Evolutionary conservation across 129 eudicot species (phyloP).

Genomic region (Solidago caesia): DNA sequence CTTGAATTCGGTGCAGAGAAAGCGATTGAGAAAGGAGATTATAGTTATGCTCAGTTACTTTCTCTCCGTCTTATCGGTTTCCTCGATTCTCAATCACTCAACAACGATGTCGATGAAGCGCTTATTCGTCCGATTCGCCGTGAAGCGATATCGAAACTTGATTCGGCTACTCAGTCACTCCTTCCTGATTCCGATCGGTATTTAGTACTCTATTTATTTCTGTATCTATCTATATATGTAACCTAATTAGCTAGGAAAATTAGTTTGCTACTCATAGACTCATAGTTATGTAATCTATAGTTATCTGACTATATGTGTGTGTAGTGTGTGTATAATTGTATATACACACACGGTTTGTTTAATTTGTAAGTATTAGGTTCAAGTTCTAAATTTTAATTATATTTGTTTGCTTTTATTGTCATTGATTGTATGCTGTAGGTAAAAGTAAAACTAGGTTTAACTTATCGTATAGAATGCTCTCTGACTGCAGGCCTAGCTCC

Average conservation of each 20-base stretch:
- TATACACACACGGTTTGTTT: neutral
- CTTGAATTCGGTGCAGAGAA: conserved; percentile 72
- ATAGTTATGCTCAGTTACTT: conserved; percentile 56
- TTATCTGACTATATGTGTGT: no score
- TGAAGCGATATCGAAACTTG: conserved; percentile 65
- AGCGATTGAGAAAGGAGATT: conserved; percentile 68
- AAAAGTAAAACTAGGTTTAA: no score
- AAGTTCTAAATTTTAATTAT: no score
- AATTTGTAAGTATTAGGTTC: no score
- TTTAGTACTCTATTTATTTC: neutral
- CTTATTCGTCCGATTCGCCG: conserved; percentile 75
- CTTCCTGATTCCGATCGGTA: conserved; percentile 74
- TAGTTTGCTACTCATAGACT: no score
- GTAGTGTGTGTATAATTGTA: no score
- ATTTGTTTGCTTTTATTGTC: no score
- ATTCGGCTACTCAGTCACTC: conserved; percentile 53
- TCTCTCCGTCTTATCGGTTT: conserved; percentile 83
- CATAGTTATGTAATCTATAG: no score
- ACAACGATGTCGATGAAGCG: conserved; percentile 50
- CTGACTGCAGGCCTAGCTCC: no score
- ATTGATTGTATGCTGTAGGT: no score
- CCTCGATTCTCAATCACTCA: conserved; percentile 62
- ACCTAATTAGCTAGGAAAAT: no score
- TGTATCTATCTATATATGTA: neutral
- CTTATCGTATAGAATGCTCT: no score